Conservation (phyloP, 2,329 filamentous ascomycete species). For the Fusarium verrucosum region DNA sequence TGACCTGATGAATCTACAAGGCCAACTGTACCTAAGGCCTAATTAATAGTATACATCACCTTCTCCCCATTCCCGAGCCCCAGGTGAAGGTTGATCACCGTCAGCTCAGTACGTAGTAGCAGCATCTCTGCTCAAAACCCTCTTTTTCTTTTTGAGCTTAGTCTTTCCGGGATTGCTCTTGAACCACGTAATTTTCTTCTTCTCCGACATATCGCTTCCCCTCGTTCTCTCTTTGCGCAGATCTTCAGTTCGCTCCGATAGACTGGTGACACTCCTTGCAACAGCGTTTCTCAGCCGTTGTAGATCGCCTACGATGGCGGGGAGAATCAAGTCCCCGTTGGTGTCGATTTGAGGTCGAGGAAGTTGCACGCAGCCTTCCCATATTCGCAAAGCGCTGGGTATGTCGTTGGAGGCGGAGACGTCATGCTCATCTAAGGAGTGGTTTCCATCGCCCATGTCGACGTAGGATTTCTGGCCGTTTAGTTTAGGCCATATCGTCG, state of each 20-base stretch:
- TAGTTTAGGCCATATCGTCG: constrained; percentile 46
- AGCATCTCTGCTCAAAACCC: constrained; percentile 15
- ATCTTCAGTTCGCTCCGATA: constrained; percentile 30
- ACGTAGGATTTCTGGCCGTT: constrained; percentile 44
- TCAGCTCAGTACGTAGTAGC: constrained; percentile 7
- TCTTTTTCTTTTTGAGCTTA: constrained; percentile 30
- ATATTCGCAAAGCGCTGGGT: not conserved
- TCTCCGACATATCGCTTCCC: constrained; percentile 9
- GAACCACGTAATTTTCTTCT: constrained; percentile 19
- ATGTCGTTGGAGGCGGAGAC: not conserved
- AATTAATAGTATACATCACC: not conserved
- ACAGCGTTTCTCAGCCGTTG: constrained; percentile 16
- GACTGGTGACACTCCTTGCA: constrained; percentile 8
- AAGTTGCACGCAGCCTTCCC: constrained; percentile 42
- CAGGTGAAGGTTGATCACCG: not conserved
- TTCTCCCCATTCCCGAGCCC: not conserved
- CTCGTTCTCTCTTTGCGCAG: not conserved
- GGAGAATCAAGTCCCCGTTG: constrained; percentile 20
- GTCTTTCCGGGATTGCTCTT: constrained; percentile 18
- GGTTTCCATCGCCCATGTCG: constrained; percentile 37
- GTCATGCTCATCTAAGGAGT: constrained; percentile 40
- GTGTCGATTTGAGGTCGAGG: constrained; percentile 39
- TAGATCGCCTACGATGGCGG: constrained; percentile 27
- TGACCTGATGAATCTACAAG: constrained; percentile 5
- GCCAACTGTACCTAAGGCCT: not conserved